Evolutionary conservation across 306 rosid genomes (phyloP).

Genomic region (Fagus sylvatica): DNA sequence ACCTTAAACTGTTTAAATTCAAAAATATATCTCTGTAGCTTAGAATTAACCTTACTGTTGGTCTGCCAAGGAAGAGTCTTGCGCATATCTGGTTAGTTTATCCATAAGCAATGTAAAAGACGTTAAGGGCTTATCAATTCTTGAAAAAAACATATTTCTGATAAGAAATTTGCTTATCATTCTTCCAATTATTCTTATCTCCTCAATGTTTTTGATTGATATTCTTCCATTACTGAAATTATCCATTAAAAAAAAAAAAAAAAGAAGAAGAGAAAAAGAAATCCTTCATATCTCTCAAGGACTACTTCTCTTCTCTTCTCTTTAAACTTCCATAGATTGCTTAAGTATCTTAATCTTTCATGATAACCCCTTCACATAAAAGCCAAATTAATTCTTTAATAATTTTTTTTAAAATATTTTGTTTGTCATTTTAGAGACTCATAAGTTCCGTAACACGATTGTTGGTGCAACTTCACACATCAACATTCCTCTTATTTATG

Average conservation of each 20-base stretch:
- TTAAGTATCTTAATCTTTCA: not conserved
- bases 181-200: not conserved
- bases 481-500: conserved; percentile 1
- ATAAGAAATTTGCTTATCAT: not conserved
- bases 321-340: not conserved
- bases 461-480: not conserved
- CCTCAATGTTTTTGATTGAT: not conserved
- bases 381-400: not conserved
- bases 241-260: not conserved
- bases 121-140: not conserved
- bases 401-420: not conserved
- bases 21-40: not conserved
- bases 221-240: not conserved
- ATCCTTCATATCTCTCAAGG: not conserved
- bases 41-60: not conserved
- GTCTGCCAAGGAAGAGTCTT: not conserved
- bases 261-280: not conserved
- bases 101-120: not conserved
- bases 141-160: not conserved
- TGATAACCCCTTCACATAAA: not conserved
- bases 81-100: not conserved
- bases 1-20: not conserved
- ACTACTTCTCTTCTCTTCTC: not conserved
- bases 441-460: not conserved
- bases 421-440: not conserved